Conservation (phyloP, 345 rosid genomes). For the Brassica incana region DNA sequence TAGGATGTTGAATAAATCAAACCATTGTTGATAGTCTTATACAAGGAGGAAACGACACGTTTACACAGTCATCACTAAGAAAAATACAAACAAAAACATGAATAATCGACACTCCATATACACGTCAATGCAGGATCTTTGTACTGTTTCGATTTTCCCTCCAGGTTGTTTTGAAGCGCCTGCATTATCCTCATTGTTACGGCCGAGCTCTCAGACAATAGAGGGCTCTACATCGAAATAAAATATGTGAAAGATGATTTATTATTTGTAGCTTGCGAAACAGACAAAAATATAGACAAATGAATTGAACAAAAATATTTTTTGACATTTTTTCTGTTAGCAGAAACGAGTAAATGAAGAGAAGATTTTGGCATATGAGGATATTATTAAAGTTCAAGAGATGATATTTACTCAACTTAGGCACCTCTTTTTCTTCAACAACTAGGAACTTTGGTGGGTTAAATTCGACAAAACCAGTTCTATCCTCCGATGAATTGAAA, state of each 20-base stretch:
- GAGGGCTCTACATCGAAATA: too few species aligned
- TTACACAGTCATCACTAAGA: slow-evolving; percentile 9
- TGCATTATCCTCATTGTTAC: slow-evolving; percentile 96
- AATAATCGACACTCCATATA: slow-evolving; percentile 15
- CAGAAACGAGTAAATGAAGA: neutral
- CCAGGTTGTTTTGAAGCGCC: slow-evolving; percentile 96
- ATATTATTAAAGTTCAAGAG: neutral
- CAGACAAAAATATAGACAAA: neutral
- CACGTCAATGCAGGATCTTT: slow-evolving; percentile 80
- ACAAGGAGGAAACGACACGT: neutral
- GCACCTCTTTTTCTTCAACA: neutral
- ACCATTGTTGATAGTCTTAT: neutral
- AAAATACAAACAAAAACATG: neutral
- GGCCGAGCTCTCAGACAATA: neutral
- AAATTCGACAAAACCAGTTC: slow-evolving; percentile 3
- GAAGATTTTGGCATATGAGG: neutral
- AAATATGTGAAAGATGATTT: too few species aligned
- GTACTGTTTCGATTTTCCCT: slow-evolving; percentile 95
- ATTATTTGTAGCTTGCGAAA: neutral
- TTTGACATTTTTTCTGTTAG: neutral
- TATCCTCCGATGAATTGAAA: slow-evolving; percentile 16
- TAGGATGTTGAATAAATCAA: too few species aligned
- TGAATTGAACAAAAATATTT: neutral
- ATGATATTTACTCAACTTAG: slow-evolving; percentile 16
- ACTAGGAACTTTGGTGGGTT: slow-evolving; percentile 18